phyloP scores from a whole-genome alignment of 208 protist species.

The Trypanosomatidae sp. region DNA sequence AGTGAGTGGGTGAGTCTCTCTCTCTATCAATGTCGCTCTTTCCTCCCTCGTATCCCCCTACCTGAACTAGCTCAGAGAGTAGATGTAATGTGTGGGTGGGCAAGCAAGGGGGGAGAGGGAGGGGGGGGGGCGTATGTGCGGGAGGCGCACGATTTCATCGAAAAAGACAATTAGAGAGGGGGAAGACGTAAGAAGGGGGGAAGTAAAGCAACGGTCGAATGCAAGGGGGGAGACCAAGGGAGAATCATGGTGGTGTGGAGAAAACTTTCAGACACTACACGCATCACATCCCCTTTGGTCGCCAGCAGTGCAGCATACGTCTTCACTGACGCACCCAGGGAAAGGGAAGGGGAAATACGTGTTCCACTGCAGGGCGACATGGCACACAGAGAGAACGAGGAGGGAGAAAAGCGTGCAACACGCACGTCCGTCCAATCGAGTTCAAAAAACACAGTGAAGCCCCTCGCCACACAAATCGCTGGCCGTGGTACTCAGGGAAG shows the following conservation, averaged over 20 bases:
- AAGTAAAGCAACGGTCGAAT: background rate
- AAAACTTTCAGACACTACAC: background rate
- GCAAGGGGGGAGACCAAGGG: background rate
- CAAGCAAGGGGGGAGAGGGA: background rate
- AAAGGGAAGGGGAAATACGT: background rate
- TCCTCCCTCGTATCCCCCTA: background rate
- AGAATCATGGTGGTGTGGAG: too few relatives aligned
- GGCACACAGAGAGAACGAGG: background rate
- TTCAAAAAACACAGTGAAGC: background rate
- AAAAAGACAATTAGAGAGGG: background rate
- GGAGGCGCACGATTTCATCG: background rate
- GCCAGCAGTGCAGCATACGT: background rate
- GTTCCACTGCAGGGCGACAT: background rate
- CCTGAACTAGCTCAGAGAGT: background rate
- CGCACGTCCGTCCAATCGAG: background rate
- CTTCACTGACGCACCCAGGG: background rate
- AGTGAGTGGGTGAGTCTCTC: background rate
- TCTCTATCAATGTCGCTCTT: background rate
- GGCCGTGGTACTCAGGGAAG: background rate
- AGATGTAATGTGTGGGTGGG: background rate
- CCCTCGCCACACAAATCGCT: background rate
- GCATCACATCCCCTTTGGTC: background rate
- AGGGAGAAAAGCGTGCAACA: background rate
- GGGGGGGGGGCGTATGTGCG: background rate
- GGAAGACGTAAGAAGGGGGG: background rate